phyloP scores from a whole-genome alignment of 2,329 filamentous ascomycete genomes.

The Pseudocercospora fuligena region DNA sequence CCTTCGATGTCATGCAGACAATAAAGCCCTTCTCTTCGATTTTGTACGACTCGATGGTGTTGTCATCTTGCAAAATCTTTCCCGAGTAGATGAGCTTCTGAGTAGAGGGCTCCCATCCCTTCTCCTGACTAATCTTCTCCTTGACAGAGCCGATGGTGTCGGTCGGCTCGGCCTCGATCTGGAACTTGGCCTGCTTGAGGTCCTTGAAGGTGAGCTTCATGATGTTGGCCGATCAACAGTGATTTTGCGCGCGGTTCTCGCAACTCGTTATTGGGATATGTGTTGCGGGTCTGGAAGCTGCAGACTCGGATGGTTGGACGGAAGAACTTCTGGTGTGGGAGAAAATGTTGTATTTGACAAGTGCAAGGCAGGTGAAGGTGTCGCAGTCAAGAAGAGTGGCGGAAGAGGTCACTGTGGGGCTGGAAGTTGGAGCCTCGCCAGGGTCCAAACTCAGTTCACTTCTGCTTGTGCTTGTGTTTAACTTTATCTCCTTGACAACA shows the following conservation, averaged over 20 bases:
- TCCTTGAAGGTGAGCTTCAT: constrained; percentile 83
- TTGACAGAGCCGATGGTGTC: constrained; percentile 91
- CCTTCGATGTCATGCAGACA: constrained; percentile 98
- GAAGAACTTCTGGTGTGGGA: neutral
- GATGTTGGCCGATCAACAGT: constrained; percentile 46
- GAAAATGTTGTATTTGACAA: neutral
- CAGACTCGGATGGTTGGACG: neutral
- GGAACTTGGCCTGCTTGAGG: constrained; percentile 98
- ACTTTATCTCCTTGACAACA: neutral
- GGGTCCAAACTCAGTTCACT: constrained; percentile 4
- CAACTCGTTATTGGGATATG: constrained; percentile 12
- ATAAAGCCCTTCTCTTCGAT: constrained; percentile 99
- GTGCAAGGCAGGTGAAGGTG: neutral
- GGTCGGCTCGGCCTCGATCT: constrained; percentile 89
- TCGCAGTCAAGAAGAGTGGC: constrained; percentile 1
- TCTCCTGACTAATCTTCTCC: constrained; percentile 87
- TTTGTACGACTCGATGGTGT: constrained; percentile 94
- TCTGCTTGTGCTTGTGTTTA: neutral
- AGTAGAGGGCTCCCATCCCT: constrained; percentile 87
- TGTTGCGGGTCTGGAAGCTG: neutral
- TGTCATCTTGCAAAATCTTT: constrained; percentile 98
- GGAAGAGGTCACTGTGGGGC: constrained; percentile 12
- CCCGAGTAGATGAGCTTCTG: constrained; percentile 99
- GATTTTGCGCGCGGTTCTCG: neutral
- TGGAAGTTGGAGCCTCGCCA: constrained; percentile 10